Evolutionary conservation across 2,329 filamentous ascomycete species (phyloP).

Genomic region (Calycina herbarum): DNA sequence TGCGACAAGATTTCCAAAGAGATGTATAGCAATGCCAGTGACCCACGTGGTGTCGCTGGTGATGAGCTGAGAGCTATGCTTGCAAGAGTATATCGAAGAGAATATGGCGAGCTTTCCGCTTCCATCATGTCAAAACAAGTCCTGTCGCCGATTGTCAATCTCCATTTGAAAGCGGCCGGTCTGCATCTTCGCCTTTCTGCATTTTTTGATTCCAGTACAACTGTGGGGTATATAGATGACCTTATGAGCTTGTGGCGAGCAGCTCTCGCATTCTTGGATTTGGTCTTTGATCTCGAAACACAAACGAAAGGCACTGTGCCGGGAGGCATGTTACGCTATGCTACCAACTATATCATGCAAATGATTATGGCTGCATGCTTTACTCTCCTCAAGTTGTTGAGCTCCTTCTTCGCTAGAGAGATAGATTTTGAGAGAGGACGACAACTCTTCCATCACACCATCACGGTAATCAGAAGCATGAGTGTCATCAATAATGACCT

Average conservation of each 20-base stretch:
- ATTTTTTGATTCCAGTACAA: constrained; percentile 77
- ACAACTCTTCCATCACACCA: constrained; percentile 68
- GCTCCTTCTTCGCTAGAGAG: constrained; percentile 72
- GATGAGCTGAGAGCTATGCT: constrained; percentile 67
- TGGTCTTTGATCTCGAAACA: constrained; percentile 53
- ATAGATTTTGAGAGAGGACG: constrained; percentile 69
- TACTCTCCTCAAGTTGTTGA: constrained; percentile 74
- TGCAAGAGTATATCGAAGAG: constrained; percentile 65
- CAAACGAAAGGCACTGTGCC: constrained; percentile 46
- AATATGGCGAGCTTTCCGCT: constrained; percentile 63
- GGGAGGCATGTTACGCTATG: constrained; percentile 58
- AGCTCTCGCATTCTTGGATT: constrained; percentile 66
- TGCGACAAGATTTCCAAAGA: constrained; percentile 77
- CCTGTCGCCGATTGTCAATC: constrained; percentile 57
- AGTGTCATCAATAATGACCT: constrained; percentile 78
- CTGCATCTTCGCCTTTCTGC: constrained; percentile 76
- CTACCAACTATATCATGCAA: constrained; percentile 77
- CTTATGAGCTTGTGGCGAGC: constrained; percentile 75
- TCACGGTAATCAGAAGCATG: constrained; percentile 68
- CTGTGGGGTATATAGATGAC: constrained; percentile 70
- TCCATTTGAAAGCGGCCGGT: constrained; percentile 71
- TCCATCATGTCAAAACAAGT: constrained; percentile 56
- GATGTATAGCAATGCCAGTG: constrained; percentile 76
- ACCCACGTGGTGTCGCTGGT: constrained; percentile 67
- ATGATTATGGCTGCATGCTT: constrained; percentile 83